Base-by-base conservation (phyloP, 805 yeast species). In the Candida loeiensis region DNA sequence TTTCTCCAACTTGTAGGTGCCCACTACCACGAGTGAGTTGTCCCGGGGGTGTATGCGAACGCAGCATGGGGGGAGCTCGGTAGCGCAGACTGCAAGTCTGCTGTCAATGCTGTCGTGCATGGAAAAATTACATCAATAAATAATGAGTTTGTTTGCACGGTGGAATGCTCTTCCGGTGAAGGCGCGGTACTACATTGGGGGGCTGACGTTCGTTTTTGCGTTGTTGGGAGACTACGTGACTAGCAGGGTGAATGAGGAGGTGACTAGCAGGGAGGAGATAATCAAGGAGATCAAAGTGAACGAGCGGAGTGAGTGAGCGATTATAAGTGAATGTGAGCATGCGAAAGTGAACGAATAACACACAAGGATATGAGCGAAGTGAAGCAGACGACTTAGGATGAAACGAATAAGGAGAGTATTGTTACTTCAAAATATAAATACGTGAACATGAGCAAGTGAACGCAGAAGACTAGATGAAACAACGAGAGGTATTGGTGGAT, bases 31-130 rank as follows among this genome's bases (percentile, higher is more conserved):
- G 7, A 74, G 54, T 0, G 71, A 50, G 3, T 60, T 51, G 31
- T 79, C 76, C 0, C 53, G 43, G 0, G 85, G 84, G 37, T 74
- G 77, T 7, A 81, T 71, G 26, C 82, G 69, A 3, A 91, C 59
- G 32, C 86, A 82, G 57, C 98, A 93, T 1, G 98, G 97, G 1
- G 98, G 98, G 2, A 79, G 64, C 1, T 64, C 59, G 0, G 91
- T 69, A 17, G 60, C 63, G 3, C 31, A 27, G 15, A 32, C 37
- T 4, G 41, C 41, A 20, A 38, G 34, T 19, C 34, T 33, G 24
- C 35, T 17, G 17, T 33, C 42, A 15, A 26, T 25, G 30, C 24
- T 25, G 29, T 19, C 36, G 17, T 21, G 27, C 35, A 37, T 31
- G 37, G 19, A 26, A 35, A 35, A 27, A 25, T 13, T 18, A 35